Evolutionary conservation across 2,329 filamentous ascomycete genomes (phyloP).

Genomic region (Shiraia bambusicola): DNA sequence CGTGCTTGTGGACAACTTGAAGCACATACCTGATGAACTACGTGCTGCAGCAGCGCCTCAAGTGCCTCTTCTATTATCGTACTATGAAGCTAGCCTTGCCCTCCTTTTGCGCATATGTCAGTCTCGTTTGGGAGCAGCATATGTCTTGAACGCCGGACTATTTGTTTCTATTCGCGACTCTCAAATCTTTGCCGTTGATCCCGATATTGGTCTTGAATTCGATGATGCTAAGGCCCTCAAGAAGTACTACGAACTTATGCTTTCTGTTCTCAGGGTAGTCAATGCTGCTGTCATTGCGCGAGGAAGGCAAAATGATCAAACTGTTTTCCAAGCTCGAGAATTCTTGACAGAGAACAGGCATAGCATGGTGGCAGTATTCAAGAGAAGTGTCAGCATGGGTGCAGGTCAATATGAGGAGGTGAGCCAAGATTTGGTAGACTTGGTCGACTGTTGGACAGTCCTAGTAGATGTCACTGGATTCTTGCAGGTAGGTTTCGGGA

Average conservation of each 20-base stretch:
- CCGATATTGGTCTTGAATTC: conserved; percentile 81
- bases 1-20: conserved; percentile 84
- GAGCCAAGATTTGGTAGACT: conserved; percentile 67
- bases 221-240: conserved; percentile 70
- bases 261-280: conserved; percentile 77
- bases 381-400: conserved; percentile 80
- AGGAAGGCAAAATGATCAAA: conserved; percentile 75
- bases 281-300: conserved; percentile 78
- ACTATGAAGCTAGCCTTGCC: conserved; percentile 74
- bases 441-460: conserved; percentile 83
- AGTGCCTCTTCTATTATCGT: conserved; percentile 57
- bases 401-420: conserved; percentile 53
- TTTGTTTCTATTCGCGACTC: conserved; percentile 80
- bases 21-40: conserved; percentile 70
- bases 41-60: conserved; percentile 47
- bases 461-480: conserved; percentile 82
- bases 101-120: conserved; percentile 83
- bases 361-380: conserved; percentile 85
- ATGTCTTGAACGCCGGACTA: conserved; percentile 85
- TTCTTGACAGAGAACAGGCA: conserved; percentile 83
- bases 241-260: conserved; percentile 81
- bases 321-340: conserved; percentile 69
- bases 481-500: conserved; percentile 66
- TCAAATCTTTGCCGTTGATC: conserved; percentile 84
- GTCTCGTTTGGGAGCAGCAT: conserved; percentile 78